Evolutionary conservation across 2,329 filamentous ascomycete species (phyloP).

Genomic region (Sporothrix luriei): DNA sequence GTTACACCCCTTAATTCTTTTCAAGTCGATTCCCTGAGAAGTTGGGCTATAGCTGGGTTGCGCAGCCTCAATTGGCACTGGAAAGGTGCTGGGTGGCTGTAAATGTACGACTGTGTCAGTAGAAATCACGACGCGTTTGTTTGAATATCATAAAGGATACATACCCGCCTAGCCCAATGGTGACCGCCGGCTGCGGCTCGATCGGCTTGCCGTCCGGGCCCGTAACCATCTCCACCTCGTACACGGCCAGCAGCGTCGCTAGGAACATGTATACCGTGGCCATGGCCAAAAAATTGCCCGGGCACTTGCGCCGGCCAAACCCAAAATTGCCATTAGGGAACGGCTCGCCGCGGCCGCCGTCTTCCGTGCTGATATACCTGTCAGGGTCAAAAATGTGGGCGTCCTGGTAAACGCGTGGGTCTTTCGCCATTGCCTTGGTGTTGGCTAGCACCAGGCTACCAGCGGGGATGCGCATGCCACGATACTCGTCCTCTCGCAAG

Average conservation of each 20-base stretch:
- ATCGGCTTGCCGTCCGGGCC: constrained; percentile 34
- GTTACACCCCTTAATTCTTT: neutral
- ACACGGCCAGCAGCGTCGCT: constrained; percentile 45
- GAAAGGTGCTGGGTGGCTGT: constrained; percentile 37
- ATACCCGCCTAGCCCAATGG: constrained; percentile 37
- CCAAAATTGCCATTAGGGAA: constrained; percentile 54
- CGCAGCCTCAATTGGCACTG: constrained; percentile 33
- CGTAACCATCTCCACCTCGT: constrained; percentile 35
- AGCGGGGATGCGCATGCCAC: constrained; percentile 60
- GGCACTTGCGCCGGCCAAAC: constrained; percentile 56
- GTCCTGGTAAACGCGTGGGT: constrained; percentile 47
- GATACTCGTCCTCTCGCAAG: constrained; percentile 58
- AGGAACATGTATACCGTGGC: constrained; percentile 49
- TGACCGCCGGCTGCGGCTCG: constrained; percentile 36
- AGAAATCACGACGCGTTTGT: neutral
- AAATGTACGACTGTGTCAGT: neutral
- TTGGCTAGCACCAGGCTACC: constrained; percentile 52
- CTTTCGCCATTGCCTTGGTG: constrained; percentile 50
- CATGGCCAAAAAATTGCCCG: constrained; percentile 54
- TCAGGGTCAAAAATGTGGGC: constrained; percentile 52
- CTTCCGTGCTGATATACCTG: constrained; percentile 42
- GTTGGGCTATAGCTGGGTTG: constrained; percentile 28
- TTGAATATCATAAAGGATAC: neutral
- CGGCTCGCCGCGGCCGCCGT: constrained; percentile 46
- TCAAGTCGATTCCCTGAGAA: constrained; percentile 17